Evolutionary conservation across 306 rosid species (phyloP).

Genomic region (Mimosa pudica): DNA sequence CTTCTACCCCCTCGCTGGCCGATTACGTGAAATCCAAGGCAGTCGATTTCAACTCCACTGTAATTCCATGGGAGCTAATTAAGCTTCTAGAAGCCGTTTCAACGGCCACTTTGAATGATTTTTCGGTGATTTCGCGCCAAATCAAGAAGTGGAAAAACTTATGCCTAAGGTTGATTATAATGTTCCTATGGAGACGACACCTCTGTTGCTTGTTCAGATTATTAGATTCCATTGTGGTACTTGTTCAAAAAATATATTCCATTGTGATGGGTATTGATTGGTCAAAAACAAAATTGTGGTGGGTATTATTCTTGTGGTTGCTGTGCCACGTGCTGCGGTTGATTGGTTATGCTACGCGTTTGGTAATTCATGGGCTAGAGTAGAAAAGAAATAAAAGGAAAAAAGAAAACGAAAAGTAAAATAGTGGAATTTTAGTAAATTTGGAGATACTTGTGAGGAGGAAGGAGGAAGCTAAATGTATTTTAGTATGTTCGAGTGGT

Average conservation of each 20-base stretch:
- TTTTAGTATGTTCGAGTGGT: no score
- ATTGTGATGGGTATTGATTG: no score
- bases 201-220: background rate
- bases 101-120: background rate
- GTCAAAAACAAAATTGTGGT: no score
- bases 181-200: background rate
- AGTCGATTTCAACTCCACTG: background rate
- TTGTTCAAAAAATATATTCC: no score
- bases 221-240: background rate
- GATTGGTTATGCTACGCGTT: background rate
- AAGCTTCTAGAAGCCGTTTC: background rate
- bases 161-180: slow-evolving; percentile 3
- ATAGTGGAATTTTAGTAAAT: no score
- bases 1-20: slow-evolving; percentile 8
- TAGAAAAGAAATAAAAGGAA: background rate
- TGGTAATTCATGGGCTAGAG: background rate
- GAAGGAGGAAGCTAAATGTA: no score
- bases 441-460: no score
- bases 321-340: slow-evolving; percentile 1
- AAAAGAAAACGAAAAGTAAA: no score
- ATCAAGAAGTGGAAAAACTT: background rate
- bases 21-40: background rate
- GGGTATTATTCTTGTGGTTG: background rate
- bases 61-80: background rate
- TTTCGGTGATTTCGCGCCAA: background rate